Base-by-base conservation (phyloP, 331 rosid genomes). In the Erythrophleum ivorense region DNA sequence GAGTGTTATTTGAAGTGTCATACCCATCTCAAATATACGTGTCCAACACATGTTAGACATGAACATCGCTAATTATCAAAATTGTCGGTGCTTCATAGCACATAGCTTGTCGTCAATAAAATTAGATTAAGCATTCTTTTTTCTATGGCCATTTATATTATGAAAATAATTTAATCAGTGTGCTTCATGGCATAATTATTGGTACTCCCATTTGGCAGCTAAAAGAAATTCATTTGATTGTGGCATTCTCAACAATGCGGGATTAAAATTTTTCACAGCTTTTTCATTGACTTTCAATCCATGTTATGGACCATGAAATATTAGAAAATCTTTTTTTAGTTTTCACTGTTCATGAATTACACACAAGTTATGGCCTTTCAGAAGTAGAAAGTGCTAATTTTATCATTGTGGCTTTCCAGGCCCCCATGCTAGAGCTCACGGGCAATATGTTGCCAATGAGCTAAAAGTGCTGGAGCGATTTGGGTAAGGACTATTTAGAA, bases 401-500 rank as follows among this genome's bases (percentile, higher is more conserved):
- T 18, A 71, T 73, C 36, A 34, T 36, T 54, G 58, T 71, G 65
- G 67, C 34, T 68, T 19, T 64, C 54, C 86, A 89, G 92, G 88
- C 33, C 92, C 92, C 6, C 90, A 84, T 82, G 80, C 84, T 49
- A 84, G 75, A 73, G 90, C 88, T 77, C 88, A 86, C 46, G 84
- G 52, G 66, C 85, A 83, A 60, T 87, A 82, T 70, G 86, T 84
- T 38, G 40, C 4, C 76, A 89, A 89, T 53, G 92, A 89, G 81
- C 72, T 77, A 64, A 82, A 85, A 73, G 83, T 89, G 84, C 85
- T 89, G 72, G 90, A 89, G 77, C 84, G 86, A 34, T 84, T 89
- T 86, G 92, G 90, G 92, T 86, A 82, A 71, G 81, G 60, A 59
- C 45, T 69, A 55, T 9, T 48, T 45, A 36, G 53, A 21, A 55